Conservation (phyloP, 176 grass and related monocot species). For the Leersia perrieri region DNA sequence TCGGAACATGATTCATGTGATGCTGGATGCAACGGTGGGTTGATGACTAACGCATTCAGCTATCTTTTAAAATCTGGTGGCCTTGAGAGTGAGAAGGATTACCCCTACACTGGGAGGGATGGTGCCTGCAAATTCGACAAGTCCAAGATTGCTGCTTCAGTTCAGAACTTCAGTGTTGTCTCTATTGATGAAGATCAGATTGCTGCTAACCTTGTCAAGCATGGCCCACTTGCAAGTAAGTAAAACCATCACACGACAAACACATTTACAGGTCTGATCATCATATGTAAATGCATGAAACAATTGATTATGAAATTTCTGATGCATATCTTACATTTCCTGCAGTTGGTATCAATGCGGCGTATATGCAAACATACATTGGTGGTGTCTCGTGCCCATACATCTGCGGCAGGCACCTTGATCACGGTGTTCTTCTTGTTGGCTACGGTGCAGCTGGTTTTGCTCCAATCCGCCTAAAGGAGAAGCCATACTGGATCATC, state of each 20-base stretch:
- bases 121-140: slow-evolving; percentile 74
- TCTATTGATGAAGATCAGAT: slow-evolving; percentile 78
- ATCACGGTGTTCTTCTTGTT: slow-evolving; percentile 86
- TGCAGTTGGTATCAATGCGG: slow-evolving; percentile 79
- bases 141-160: slow-evolving; percentile 75
- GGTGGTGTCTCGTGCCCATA: slow-evolving; percentile 84
- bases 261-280: background rate
- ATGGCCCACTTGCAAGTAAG: slow-evolving; percentile 78
- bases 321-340: background rate
- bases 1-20: slow-evolving; percentile 70
- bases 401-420: slow-evolving; percentile 66
- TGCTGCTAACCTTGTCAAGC: slow-evolving; percentile 75
- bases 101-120: slow-evolving; percentile 73
- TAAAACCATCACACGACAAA: background rate
- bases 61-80: slow-evolving; percentile 83
- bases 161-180: slow-evolving; percentile 75
- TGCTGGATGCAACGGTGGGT: slow-evolving; percentile 75
- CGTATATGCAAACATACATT: slow-evolving; percentile 90
- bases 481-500: slow-evolving; percentile 92
- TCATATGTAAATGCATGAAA: background rate
- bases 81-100: slow-evolving; percentile 77
- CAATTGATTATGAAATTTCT: background rate
- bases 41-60: slow-evolving; percentile 77
- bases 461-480: slow-evolving; percentile 79
- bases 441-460: slow-evolving; percentile 68